These are phyloP conservation scores for Corylus heterophylla DNA, from an alignment of 306 rosid species.

Conservation along the genomic window DNA sequence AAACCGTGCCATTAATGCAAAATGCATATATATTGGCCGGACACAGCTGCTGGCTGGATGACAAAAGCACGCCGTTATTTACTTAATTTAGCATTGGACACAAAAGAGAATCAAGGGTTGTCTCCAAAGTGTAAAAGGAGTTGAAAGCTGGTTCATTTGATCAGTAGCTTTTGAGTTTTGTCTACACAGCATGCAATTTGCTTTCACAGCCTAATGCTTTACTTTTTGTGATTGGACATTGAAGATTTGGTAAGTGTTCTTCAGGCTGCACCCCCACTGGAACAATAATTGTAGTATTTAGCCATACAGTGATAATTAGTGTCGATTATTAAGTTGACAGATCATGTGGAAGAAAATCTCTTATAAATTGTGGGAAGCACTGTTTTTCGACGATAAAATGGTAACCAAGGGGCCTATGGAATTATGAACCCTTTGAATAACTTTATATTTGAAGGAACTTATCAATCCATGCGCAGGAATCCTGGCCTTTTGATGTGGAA, in stretches of 20 bases:
- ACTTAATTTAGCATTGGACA: too few species aligned
- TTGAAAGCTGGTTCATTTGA: too few species aligned
- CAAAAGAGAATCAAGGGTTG: too few species aligned
- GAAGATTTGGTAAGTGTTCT: neutral
- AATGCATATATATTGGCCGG: too few species aligned
- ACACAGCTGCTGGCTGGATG: too few species aligned
- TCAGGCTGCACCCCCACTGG: neutral
- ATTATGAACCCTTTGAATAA: slow-evolving; percentile 9
- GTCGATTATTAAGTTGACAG: slow-evolving; percentile 1
- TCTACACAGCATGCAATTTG: neutral
- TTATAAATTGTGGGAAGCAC: slow-evolving; percentile 35
- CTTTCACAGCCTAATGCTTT: neutral
- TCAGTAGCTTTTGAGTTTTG: neutral
- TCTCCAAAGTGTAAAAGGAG: too few species aligned
- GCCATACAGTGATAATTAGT: neutral
- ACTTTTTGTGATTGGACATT: neutral
- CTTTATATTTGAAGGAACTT: neutral
- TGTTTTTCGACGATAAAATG: neutral
- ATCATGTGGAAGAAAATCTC: slow-evolving; percentile 6
- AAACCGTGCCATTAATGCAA: too few species aligned
- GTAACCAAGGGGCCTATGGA: slow-evolving; percentile 2
- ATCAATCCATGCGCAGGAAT: neutral
- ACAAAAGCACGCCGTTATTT: too few species aligned
- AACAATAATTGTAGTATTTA: slow-evolving; percentile 6
- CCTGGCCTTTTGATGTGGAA: slow-evolving; percentile 14